Evolutionary conservation across 139 green algal species (phyloP).

Genomic region (Coccomyxa sp.): DNA sequence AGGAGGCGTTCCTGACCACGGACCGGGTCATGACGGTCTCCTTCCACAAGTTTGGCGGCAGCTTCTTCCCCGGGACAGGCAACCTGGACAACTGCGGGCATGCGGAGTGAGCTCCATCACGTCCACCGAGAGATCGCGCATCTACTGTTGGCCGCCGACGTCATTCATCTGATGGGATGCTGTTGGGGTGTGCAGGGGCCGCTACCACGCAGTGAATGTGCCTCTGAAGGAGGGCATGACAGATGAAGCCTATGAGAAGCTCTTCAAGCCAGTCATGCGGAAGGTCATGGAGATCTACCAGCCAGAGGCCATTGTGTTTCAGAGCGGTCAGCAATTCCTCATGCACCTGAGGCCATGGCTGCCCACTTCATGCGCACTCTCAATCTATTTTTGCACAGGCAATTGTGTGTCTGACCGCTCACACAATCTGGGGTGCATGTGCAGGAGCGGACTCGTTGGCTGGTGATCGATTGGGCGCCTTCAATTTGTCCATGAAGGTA

Average conservation of each 20-base stretch:
- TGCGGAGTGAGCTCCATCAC: conserved; percentile 7
- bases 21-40: conserved; percentile 70
- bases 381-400: neutral
- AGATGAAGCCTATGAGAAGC: conserved; percentile 67
- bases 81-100: conserved; percentile 78
- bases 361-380: neutral
- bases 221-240: conserved; percentile 83
- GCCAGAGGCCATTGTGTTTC: conserved; percentile 88
- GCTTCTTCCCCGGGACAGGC: conserved; percentile 95
- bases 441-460: conserved; percentile 85
- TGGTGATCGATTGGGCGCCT: conserved; percentile 87
- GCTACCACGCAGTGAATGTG: conserved; percentile 47
- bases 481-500: conserved; percentile 86
- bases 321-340: conserved; percentile 57
- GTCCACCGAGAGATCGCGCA: neutral
- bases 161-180: neutral
- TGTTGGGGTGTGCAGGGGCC: conserved; percentile 9
- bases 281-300: conserved; percentile 84
- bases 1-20: conserved; percentile 85
- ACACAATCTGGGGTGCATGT: too few species aligned
- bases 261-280: conserved; percentile 80
- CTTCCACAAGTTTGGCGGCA: conserved; percentile 87
- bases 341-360: neutral
- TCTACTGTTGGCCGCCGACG: too few species aligned
- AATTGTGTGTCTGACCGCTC: too few species aligned